These are phyloP conservation scores for Collybia sordida DNA, from an alignment of 768 basidiomycete species.

Conservation along the genomic window DNA sequence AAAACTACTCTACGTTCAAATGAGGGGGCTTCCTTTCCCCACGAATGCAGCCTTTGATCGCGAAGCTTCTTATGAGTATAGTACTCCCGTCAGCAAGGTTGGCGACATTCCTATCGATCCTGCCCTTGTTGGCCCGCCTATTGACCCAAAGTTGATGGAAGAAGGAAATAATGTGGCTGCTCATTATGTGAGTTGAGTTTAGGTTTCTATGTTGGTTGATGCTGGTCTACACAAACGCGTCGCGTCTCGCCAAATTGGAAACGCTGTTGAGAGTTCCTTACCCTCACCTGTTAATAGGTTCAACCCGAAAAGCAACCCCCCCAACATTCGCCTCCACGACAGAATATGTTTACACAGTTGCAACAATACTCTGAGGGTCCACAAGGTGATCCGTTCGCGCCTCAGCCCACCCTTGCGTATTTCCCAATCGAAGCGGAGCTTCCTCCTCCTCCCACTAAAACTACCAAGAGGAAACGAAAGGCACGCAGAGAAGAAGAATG, in stretches of 20 bases:
- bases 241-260: constrained; percentile 56
- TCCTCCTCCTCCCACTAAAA: constrained; percentile 40
- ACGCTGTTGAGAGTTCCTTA: constrained; percentile 20
- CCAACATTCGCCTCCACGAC: constrained; percentile 21
- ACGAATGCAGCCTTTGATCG: constrained; percentile 45
- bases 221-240: constrained; percentile 49
- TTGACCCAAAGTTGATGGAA: constrained; percentile 52
- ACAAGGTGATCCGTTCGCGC: constrained; percentile 83
- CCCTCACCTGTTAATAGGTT: constrained; percentile 21
- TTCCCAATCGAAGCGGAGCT: constrained; percentile 47
- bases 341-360: constrained; percentile 31
- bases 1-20: constrained; percentile 26
- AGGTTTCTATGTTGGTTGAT: constrained; percentile 22
- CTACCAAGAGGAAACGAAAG: constrained; percentile 45
- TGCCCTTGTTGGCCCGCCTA: constrained; percentile 52
- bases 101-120: constrained; percentile 84
- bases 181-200: constrained; percentile 36
- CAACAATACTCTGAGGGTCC: constrained; percentile 71
- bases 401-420: constrained; percentile 54
- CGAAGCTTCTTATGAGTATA: constrained; percentile 58
- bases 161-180: constrained; percentile 19
- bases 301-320: constrained; percentile 20
- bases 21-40: constrained; percentile 66
- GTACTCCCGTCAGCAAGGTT: constrained; percentile 55
- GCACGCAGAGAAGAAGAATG: constrained; percentile 63